These are phyloP conservation scores for Blastobotrys americana DNA, from an alignment of 805 yeast genomes.

Conservation along the genomic window DNA sequence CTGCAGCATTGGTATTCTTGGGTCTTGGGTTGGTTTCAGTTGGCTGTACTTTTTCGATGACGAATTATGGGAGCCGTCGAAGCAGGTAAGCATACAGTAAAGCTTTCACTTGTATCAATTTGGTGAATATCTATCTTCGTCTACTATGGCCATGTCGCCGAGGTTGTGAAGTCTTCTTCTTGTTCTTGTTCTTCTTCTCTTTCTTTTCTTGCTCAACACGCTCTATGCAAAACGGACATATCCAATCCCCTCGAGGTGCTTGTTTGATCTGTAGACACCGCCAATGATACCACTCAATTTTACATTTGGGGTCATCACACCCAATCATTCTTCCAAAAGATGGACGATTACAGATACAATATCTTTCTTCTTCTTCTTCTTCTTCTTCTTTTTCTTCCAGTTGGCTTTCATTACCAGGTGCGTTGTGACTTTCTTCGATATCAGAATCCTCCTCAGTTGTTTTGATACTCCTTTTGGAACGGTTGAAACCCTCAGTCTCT, in stretches of 20 bases:
- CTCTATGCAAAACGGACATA: constrained; percentile 49
- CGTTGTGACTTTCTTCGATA: not conserved
- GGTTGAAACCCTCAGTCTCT: too few species aligned
- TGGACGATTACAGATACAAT: constrained; percentile 42
- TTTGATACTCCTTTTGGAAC: too few species aligned
- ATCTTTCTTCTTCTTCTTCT: constrained; percentile 16
- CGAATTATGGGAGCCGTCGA: constrained; percentile 16
- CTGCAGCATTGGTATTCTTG: constrained; percentile 75
- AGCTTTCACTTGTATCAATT: not conserved
- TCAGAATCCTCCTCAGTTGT: not conserved
- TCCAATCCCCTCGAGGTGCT: constrained; percentile 78
- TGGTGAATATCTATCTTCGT: not conserved
- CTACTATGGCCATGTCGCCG: not conserved
- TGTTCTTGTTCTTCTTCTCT: not conserved
- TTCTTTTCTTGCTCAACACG: not conserved
- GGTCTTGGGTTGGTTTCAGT: constrained; percentile 81
- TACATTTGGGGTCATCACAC: constrained; percentile 73
- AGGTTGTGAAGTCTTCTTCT: not conserved
- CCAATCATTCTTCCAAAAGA: constrained; percentile 80
- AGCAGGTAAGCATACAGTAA: not conserved
- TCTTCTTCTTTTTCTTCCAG: too few species aligned
- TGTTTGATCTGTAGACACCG: constrained; percentile 77
- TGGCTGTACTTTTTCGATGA: constrained; percentile 88
- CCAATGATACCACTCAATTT: constrained; percentile 88
- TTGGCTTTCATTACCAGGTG: not conserved